These are phyloP conservation scores for Aaosphaeria arxii DNA, from an alignment of 2,329 filamentous ascomycete genomes.

Conservation along the genomic window DNA sequence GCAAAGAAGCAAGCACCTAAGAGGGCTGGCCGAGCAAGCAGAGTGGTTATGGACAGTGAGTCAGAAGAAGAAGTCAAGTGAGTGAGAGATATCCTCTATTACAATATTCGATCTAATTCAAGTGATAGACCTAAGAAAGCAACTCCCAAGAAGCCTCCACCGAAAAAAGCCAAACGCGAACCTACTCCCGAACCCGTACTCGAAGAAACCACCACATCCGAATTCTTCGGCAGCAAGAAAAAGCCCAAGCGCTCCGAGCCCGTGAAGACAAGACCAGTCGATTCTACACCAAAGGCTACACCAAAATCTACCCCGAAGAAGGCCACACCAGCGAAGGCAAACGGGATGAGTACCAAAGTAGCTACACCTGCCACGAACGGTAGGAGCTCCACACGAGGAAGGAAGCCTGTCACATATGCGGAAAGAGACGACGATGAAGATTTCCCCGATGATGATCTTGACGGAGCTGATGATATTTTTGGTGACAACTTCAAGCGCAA, in stretches of 20 bases:
- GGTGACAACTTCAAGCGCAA: conserved; percentile 66
- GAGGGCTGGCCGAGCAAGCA: conserved; percentile 38
- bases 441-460: conserved; percentile 44
- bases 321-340: conserved; percentile 28
- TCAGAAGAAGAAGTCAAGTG: conserved; percentile 59
- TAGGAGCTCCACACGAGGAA: conserved; percentile 37
- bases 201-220: conserved; percentile 59
- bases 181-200: conserved; percentile 48
- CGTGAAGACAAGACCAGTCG: conserved; percentile 31
- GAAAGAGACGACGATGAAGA: conserved; percentile 64
- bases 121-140: conserved; percentile 34
- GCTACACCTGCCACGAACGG: conserved; percentile 35
- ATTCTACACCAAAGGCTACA: conserved; percentile 19
- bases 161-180: conserved; percentile 56
- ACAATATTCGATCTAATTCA: not conserved
- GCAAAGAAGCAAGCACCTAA: conserved; percentile 31
- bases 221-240: conserved; percentile 61
- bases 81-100: conserved; percentile 9
- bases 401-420: conserved; percentile 42
- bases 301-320: conserved; percentile 38
- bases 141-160: conserved; percentile 55
- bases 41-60: conserved; percentile 66
- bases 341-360: conserved; percentile 25
- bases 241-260: conserved; percentile 51
- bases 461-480: conserved; percentile 77